Evolutionary conservation across 2,329 filamentous ascomycete species (phyloP).

Genomic region (Fusarium lyarnte): DNA sequence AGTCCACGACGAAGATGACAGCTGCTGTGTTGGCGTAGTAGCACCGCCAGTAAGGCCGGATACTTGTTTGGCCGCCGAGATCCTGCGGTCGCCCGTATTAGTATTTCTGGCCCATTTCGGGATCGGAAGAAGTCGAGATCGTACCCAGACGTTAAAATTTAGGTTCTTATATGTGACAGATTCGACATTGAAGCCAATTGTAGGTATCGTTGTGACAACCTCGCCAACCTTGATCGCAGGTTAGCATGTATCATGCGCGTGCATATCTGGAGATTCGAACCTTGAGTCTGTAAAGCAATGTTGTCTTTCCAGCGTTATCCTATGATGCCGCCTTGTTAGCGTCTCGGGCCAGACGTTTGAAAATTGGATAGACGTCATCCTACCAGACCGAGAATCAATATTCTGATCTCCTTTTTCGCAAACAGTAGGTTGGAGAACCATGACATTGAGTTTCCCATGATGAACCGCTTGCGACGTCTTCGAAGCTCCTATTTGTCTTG

Average conservation of each 20-base stretch:
- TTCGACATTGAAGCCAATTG: conserved; percentile 99
- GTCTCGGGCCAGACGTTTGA: conserved; percentile 21
- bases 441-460: conserved; percentile 72
- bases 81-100: conserved; percentile 63
- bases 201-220: conserved; percentile 98
- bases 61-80: conserved; percentile 97
- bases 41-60: conserved; percentile 98
- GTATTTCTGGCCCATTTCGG: background rate
- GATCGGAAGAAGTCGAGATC: conserved; percentile 42
- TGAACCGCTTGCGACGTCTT: conserved; percentile 44
- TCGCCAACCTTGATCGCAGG: conserved; percentile 83
- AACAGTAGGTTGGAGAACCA: conserved; percentile 80
- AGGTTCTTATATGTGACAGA: conserved; percentile 98
- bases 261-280: conserved; percentile 54
- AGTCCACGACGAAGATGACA: conserved; percentile 98
- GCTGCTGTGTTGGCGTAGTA: conserved; percentile 99
- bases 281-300: conserved; percentile 94
- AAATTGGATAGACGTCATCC: conserved; percentile 35
- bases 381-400: conserved; percentile 94
- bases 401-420: conserved; percentile 97
- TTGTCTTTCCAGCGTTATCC: conserved; percentile 99
- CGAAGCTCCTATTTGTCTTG: conserved; percentile 14
- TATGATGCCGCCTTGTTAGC: conserved; percentile 50
- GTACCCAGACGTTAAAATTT: conserved; percentile 98
- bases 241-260: conserved; percentile 14